Evolutionary conservation across 176 grass and related monocot genomes (phyloP), one percentile per base, ranked within the genome.

Genomic region (Luzula sylvatica): DNA sequence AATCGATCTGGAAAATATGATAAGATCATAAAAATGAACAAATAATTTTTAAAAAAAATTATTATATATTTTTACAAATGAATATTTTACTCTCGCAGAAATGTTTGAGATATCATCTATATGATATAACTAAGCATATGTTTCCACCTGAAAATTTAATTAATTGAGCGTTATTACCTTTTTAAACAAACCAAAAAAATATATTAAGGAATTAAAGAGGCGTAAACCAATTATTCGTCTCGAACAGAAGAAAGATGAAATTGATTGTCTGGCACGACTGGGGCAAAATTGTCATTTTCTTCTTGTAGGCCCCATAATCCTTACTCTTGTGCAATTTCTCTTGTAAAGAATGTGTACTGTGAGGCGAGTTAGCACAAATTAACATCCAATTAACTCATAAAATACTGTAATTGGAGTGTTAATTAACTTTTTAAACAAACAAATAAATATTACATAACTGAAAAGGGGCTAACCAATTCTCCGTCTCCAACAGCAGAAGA

Each of bases 1-100:
- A 72, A 56, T 79, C 72, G 7, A 79, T 49, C 75, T 79, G 75
- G 20, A 53, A 38, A 41, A 40, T 42, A 3, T n/a, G n/a, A n/a
- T n/a, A n/a, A n/a, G n/a, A n/a, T 40, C n/a, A 62, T 15, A 62
- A 46, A 62, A 14, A 47, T 23, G 27, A 62, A n/a, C 26, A 46
- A 15, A 20, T 20, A 6, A 12, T 38, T 50, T 38, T 54, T 39
- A 22, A n/a, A 11, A 25, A 30, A 0, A 14, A 14, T 52, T 35
- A 7, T 4, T 35, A 35, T 7, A 35, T n/a, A 35, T 35, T 35
- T 35, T 35, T 7, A 35, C 28, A 44, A 5, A 17, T 15, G 18
- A 53, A 63, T 23, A 29, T 52, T n/a, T 43, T 14, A 72, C 69
- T 56, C 62, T 72, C 62, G 69, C 69, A 72, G 62, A 72, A 21